phyloP scores from a whole-genome alignment of 768 basidiomycete genomes.

The Gymnopilus dilepis region DNA sequence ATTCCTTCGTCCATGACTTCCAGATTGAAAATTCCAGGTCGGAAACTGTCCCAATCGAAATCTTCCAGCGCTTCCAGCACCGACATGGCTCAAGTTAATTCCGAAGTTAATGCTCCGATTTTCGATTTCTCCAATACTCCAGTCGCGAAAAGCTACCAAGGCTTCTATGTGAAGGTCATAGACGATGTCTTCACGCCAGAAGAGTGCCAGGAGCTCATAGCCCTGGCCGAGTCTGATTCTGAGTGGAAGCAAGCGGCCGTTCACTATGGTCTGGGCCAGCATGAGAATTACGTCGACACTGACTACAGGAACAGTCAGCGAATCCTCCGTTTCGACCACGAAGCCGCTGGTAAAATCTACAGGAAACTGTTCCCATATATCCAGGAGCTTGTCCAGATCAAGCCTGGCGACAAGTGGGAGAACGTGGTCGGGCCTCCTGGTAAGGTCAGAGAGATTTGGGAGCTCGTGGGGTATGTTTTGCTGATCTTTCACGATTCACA shows the following conservation, averaged over 20 bases:
- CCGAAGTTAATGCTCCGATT: slow-evolving; percentile 22
- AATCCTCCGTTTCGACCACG: slow-evolving; percentile 41
- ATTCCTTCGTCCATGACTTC: no score
- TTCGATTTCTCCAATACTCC: slow-evolving; percentile 46
- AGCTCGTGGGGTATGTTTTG: slow-evolving; percentile 39
- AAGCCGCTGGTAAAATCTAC: slow-evolving; percentile 40
- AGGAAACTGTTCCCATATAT: slow-evolving; percentile 41
- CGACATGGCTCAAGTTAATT: no score
- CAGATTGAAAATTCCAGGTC: no score
- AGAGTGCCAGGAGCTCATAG: slow-evolving; percentile 46
- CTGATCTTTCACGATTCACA: neutral
- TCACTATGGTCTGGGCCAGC: slow-evolving; percentile 29
- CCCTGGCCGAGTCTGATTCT: slow-evolving; percentile 39
- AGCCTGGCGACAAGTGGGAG: slow-evolving; percentile 39
- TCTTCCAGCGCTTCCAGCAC: no score
- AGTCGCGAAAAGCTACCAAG: slow-evolving; percentile 37
- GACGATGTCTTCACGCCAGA: slow-evolving; percentile 45
- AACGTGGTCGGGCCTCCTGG: slow-evolving; percentile 33
- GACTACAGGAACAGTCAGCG: slow-evolving; percentile 47
- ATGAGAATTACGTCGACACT: slow-evolving; percentile 39
- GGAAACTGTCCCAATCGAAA: no score
- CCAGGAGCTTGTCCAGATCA: slow-evolving; percentile 41
- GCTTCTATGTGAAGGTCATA: slow-evolving; percentile 47
- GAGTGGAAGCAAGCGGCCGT: slow-evolving; percentile 45
- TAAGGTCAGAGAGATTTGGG: slow-evolving; percentile 36